Evolutionary conservation across 192 early-diverging fungal genomes (phyloP).

Genomic region (Endogone sp.): DNA sequence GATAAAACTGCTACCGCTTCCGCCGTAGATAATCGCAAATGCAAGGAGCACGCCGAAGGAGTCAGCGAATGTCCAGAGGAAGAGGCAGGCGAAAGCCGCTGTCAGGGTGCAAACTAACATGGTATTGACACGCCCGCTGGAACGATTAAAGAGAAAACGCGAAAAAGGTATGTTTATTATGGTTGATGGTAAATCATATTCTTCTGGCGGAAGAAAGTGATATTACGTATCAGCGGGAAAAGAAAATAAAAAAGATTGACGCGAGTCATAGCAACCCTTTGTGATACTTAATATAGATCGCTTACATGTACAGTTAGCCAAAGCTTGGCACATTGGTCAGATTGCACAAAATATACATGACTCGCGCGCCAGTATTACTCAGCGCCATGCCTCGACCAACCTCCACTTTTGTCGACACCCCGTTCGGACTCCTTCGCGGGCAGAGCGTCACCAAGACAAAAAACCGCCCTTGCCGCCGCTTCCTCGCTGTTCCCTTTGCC

Average conservation of each 20-base stretch:
- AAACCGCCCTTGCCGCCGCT: background rate
- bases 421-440: background rate
- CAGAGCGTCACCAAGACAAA: background rate
- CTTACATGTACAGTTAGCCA: too few relatives aligned
- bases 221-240: too few relatives aligned
- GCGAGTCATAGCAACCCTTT: too few relatives aligned
- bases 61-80: constrained; percentile 49
- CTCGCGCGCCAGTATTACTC: background rate
- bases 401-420: background rate
- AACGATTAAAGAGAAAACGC: too few relatives aligned
- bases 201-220: too few relatives aligned
- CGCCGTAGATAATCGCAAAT: constrained; percentile 24
- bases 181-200: too few relatives aligned
- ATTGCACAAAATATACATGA: background rate
- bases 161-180: too few relatives aligned
- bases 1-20: constrained; percentile 31
- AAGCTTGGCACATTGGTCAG: too few relatives aligned
- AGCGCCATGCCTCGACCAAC: background rate
- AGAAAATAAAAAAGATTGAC: too few relatives aligned
- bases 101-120: constrained; percentile 38
- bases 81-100: constrained; percentile 30
- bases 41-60: constrained; percentile 21
- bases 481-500: background rate
- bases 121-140: constrained; percentile 49
- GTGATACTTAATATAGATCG: too few relatives aligned